phyloP scores from a whole-genome alignment of 108 stramenopile species.

The Parietichytrium sp. region DNA sequence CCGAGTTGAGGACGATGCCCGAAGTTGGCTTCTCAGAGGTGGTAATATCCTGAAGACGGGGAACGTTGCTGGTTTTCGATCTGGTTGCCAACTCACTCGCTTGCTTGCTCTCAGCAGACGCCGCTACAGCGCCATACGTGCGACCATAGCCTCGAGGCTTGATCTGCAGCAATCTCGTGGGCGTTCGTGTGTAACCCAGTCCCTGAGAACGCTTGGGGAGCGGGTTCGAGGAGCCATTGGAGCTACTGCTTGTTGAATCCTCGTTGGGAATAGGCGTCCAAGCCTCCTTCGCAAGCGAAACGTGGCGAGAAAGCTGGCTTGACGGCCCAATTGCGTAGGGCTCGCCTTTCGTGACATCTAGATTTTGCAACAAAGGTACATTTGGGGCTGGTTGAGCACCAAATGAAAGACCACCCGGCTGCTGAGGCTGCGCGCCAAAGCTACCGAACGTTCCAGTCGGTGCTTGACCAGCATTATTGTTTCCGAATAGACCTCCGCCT shows the following conservation, averaged over 20 bases:
- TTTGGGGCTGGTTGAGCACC: no score
- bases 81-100: no score
- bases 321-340: constrained; percentile 33
- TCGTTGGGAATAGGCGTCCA: background rate
- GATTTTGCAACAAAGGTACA: no score
- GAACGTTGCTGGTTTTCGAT: no score
- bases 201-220: no score
- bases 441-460: no score
- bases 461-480: no score
- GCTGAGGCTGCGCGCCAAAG: no score
- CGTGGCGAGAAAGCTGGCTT: constrained; percentile 15
- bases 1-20: constrained; percentile 12
- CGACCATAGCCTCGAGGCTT: constrained; percentile 24
- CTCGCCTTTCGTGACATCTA: background rate
- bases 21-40: no score
- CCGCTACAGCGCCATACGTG: constrained; percentile 14
- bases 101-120: background rate
- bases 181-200: background rate
- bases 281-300: constrained; percentile 28
- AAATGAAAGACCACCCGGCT: no score
- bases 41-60: no score
- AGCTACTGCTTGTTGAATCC: background rate
- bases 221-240: background rate
- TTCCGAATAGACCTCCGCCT: no score
- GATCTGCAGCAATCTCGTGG: background rate